Percentiles rank a stretch among this genome's conserved stretches.
These are phyloP conservation scores for Eucalyptus pauciflora DNA, from an alignment of 345 rosid species.

Conservation along the genomic window DNA sequence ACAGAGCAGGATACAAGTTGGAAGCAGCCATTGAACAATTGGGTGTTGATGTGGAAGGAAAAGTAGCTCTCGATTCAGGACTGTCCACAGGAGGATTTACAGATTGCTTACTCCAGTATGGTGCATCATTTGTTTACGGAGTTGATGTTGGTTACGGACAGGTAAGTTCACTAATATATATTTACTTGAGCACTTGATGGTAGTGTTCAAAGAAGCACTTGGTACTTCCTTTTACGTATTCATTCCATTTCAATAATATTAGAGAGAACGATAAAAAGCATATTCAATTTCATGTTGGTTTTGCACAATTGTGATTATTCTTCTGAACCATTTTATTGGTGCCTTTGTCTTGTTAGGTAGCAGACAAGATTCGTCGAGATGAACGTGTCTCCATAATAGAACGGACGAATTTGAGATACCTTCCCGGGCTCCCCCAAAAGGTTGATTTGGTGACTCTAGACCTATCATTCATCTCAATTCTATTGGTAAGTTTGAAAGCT, in stretches of 20 bases:
- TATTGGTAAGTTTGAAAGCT: conserved; percentile 36
- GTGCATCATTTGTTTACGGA: conserved; percentile 89
- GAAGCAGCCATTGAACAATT: conserved; percentile 94
- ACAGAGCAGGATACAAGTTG: conserved; percentile 84
- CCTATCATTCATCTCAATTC: conserved; percentile 92
- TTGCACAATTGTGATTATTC: neutral
- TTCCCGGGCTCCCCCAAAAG: conserved; percentile 64
- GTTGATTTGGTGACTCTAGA: conserved; percentile 94
- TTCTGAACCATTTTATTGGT: neutral
- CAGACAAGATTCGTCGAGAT: conserved; percentile 76
- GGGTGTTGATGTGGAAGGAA: conserved; percentile 71
- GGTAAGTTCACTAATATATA: conserved; percentile 18
- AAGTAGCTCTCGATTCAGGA: conserved; percentile 92
- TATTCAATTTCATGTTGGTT: neutral
- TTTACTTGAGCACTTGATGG: neutral
- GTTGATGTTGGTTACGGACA: conserved; percentile 98
- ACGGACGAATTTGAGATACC: conserved; percentile 83
- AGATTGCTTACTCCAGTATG: conserved; percentile 88
- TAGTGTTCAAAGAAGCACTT: neutral
- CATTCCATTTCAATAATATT: neutral
- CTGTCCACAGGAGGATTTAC: conserved; percentile 96
- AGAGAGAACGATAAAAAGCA: neutral
- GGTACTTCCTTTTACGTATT: neutral
- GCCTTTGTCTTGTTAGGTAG: conserved; percentile 42
- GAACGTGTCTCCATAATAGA: conserved; percentile 68